phyloP scores from a whole-genome alignment of 2,329 filamentous ascomycete species.

The Aspergillus amoenus region DNA sequence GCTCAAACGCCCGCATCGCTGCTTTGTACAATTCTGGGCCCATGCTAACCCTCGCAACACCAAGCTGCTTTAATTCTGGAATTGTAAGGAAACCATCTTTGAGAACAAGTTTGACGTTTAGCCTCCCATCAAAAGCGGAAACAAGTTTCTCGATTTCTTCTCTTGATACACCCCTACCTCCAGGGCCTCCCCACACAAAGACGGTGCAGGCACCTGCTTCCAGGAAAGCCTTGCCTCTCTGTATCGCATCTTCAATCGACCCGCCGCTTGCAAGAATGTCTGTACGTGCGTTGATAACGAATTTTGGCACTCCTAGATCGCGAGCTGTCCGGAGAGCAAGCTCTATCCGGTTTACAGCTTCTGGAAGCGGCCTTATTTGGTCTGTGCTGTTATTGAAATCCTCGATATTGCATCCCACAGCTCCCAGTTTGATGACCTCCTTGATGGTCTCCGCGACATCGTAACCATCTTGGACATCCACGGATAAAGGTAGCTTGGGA shows the following conservation, averaged over 20 bases:
- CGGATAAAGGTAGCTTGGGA: slow-evolving; percentile 42
- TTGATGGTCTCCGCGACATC: slow-evolving; percentile 44
- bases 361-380: slow-evolving; percentile 41
- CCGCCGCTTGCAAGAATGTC: slow-evolving; percentile 46
- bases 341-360: slow-evolving; percentile 51
- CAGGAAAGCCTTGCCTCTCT: slow-evolving; percentile 57
- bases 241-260: slow-evolving; percentile 50
- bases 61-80: slow-evolving; percentile 47
- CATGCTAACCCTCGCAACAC: slow-evolving; percentile 57
- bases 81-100: slow-evolving; percentile 43
- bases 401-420: slow-evolving; percentile 60
- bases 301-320: slow-evolving; percentile 53
- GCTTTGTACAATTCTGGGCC: slow-evolving; percentile 49
- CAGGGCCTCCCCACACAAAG: slow-evolving; percentile 59
- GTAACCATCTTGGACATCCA: slow-evolving; percentile 64
- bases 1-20: slow-evolving; percentile 37
- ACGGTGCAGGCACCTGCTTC: slow-evolving; percentile 59
- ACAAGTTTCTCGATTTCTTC: slow-evolving; percentile 51
- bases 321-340: slow-evolving; percentile 30
- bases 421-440: slow-evolving; percentile 51
- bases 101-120: slow-evolving; percentile 50
- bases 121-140: slow-evolving; percentile 48
- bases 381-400: slow-evolving; percentile 46
- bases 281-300: slow-evolving; percentile 59
- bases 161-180: slow-evolving; percentile 43